Evolutionary conservation across 306 rosid species (phyloP).

Genomic region (Corylus americana): DNA sequence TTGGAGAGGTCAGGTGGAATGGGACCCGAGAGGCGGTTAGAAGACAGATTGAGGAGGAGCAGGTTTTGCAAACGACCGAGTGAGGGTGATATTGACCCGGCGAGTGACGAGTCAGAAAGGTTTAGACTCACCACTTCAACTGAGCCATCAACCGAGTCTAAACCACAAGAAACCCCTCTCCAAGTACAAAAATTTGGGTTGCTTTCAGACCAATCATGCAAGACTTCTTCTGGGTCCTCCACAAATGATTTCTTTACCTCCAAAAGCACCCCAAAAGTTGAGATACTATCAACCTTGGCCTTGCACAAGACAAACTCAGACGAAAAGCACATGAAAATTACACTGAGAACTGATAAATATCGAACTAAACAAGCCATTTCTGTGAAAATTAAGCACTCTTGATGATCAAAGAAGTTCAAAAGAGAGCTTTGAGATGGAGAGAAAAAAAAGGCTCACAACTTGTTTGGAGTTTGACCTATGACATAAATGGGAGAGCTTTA

Average conservation of each 20-base stretch:
- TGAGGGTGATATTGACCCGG: constrained; percentile 65
- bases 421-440: neutral
- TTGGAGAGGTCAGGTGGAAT: constrained; percentile 74
- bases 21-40: constrained; percentile 72
- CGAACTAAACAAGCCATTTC: constrained; percentile 22
- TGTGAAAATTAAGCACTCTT: neutral
- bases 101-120: constrained; percentile 85
- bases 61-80: constrained; percentile 63
- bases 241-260: constrained; percentile 64
- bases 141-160: constrained; percentile 39
- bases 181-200: constrained; percentile 67
- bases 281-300: constrained; percentile 29
- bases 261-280: constrained; percentile 61
- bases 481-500: neutral
- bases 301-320: constrained; percentile 31
- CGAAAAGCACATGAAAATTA: constrained; percentile 28
- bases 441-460: neutral
- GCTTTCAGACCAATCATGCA: constrained; percentile 65
- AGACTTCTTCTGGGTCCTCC: constrained; percentile 58
- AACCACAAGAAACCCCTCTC: constrained; percentile 72
- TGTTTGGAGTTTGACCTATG: neutral
- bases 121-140: constrained; percentile 60
- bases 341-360: constrained; percentile 19
- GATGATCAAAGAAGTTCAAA: neutral
- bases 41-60: constrained; percentile 76